These are phyloP conservation scores for Dendrobium officinale DNA, from an alignment of 106 monocot genomes.

Conservation along the genomic window DNA sequence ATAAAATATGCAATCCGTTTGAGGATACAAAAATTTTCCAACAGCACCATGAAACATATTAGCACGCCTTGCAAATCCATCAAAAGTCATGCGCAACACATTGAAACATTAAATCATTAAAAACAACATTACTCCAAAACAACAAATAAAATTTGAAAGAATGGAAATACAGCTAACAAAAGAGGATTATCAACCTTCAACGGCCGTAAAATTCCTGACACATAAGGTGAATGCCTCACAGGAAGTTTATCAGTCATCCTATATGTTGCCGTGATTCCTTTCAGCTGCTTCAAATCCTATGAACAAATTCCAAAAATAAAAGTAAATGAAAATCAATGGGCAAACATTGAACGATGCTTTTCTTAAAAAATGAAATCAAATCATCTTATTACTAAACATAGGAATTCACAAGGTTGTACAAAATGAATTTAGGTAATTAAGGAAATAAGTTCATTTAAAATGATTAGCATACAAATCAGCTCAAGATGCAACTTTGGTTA, in stretches of 20 bases:
- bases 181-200: slow-evolving; percentile 43
- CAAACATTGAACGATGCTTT: background rate
- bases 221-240: slow-evolving; percentile 90
- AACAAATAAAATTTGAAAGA: background rate
- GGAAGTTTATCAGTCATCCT: slow-evolving; percentile 94
- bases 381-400: background rate
- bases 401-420: background rate
- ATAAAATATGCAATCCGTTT: no score
- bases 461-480: background rate
- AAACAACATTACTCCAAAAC: background rate
- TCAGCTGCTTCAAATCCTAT: slow-evolving; percentile 89
- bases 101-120: background rate
- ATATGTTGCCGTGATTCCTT: slow-evolving; percentile 86
- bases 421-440: background rate
- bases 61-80: no score
- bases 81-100: no score
- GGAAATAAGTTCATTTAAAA: background rate
- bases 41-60: no score
- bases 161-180: background rate
- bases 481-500: background rate
- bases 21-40: no score
- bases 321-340: background rate
- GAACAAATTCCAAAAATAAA: slow-evolving; percentile 3
- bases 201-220: slow-evolving; percentile 69
- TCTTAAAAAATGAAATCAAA: background rate